phyloP scores from a whole-genome alignment of 1,284 basidiomycete species.

The Ustilago loliicola region DNA sequence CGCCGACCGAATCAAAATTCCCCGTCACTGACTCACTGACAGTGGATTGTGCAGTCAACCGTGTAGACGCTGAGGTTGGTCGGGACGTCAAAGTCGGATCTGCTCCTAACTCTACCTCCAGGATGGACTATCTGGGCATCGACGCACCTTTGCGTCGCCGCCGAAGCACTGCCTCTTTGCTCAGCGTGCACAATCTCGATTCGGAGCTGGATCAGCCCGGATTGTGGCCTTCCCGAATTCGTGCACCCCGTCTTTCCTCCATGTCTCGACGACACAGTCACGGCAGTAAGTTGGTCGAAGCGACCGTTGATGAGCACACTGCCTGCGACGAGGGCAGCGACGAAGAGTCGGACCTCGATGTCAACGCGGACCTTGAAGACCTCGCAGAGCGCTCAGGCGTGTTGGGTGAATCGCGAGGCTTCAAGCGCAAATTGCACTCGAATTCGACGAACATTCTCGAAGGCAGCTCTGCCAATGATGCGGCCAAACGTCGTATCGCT shows the following conservation, averaged over 20 bases:
- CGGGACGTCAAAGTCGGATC: conserved; percentile 18
- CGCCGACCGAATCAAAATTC: conserved; percentile 80
- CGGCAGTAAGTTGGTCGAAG: neutral
- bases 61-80: conserved; percentile 72
- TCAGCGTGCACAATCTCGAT: conserved; percentile 16
- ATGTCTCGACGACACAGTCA: conserved; percentile 12
- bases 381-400: conserved; percentile 53
- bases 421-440: conserved; percentile 43
- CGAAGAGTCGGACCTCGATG: conserved; percentile 55
- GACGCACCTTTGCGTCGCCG: conserved; percentile 41
- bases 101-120: neutral
- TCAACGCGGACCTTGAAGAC: conserved; percentile 37
- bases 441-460: neutral
- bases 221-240: conserved; percentile 33
- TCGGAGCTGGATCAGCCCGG: conserved; percentile 40
- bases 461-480: neutral
- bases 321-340: conserved; percentile 17
- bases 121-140: conserved; percentile 73
- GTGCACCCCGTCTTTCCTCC: conserved; percentile 48
- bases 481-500: conserved; percentile 25
- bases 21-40: conserved; percentile 70
- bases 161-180: conserved; percentile 26
- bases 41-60: conserved; percentile 11
- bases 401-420: conserved; percentile 37
- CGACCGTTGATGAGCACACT: neutral